Percentiles rank a stretch among this genome's conserved stretches.
Evolutionary conservation across 768 basidiomycete genomes (phyloP).

Genomic region (Mrakia frigida): DNA sequence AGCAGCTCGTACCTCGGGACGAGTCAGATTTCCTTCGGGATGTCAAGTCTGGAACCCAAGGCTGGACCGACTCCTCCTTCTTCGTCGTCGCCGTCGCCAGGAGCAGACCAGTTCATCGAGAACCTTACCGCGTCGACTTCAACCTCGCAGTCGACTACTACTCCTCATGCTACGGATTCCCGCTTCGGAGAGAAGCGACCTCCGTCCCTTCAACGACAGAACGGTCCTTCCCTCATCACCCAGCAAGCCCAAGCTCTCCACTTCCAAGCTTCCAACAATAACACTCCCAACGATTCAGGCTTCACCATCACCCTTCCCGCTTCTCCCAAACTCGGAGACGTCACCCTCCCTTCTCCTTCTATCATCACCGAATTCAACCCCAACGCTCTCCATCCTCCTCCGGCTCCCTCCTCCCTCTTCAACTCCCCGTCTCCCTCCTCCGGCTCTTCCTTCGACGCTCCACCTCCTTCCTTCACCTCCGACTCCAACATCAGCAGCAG

Average conservation of each 20-base stretch:
- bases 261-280: background rate
- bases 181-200: slow-evolving; percentile 21
- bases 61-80: slow-evolving; percentile 3
- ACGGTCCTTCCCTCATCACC: slow-evolving; percentile 55
- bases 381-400: background rate
- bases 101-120: background rate
- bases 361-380: slow-evolving; percentile 28
- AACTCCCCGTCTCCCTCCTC: background rate
- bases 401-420: slow-evolving; percentile 32
- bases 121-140: background rate
- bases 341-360: slow-evolving; percentile 37
- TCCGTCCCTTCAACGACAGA: background rate
- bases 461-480: background rate
- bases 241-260: slow-evolving; percentile 56
- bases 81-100: background rate
- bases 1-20: slow-evolving; percentile 67
- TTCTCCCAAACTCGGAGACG: slow-evolving; percentile 40
- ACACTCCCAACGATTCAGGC: background rate
- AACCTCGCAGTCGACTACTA: background rate
- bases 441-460: background rate
- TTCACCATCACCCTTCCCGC: slow-evolving; percentile 33
- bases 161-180: background rate
- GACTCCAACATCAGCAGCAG: background rate
- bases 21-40: slow-evolving; percentile 84
- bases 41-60: slow-evolving; percentile 68